Base-by-base conservation (phyloP, 306 rosid species). In the Quercus engelmannii region DNA sequence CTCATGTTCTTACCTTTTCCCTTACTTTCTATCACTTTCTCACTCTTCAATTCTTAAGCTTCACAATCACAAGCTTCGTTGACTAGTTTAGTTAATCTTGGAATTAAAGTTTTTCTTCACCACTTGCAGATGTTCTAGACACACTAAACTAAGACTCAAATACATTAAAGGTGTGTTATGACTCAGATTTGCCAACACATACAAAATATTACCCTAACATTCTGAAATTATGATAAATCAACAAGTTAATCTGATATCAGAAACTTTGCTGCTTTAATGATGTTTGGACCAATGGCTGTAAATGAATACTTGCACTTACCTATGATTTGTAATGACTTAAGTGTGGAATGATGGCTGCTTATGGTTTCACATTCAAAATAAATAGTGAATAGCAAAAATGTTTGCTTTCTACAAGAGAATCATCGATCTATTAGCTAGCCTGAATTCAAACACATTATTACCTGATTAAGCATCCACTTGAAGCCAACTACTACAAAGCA, bases 391-490 rank as follows among this genome's bases (percentile, higher is more conserved):
- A 64, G 70, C 46, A 64, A 5, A 62, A 11, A 23, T 58, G 11
- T 15, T 35, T 58, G 52, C 55, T 33, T 18, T 54, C 71, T 33
- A 51, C 23, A 79, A 74, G 51, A 69, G 23, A 17, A 21, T 12
- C 4, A 10, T 9, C 1, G 12, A 73, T 56, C 46, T 8, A 41
- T 41, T 41, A 41, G 46, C 46, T 15, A n/a, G 21, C 81, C 41
- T 19, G 4, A 18, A 65, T 52, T 13, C 52, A 76, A 51, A 68
- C 23, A 67, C 67, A 76, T 67, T 13, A 21, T 10, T 80, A 93
- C 99, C 97, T 95, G 99, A 86, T 95, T 95, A 80, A 95, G 92
- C 99, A 95, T 95, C 99, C 99, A 93, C 94, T 95, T 95, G 81
- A 95, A 90, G 85, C 99, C 99, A 80, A 87, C 87, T 64, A 98